Base-by-base conservation (phyloP, 2,329 filamentous ascomycete genomes). In the Albifimbria verrucaria region DNA sequence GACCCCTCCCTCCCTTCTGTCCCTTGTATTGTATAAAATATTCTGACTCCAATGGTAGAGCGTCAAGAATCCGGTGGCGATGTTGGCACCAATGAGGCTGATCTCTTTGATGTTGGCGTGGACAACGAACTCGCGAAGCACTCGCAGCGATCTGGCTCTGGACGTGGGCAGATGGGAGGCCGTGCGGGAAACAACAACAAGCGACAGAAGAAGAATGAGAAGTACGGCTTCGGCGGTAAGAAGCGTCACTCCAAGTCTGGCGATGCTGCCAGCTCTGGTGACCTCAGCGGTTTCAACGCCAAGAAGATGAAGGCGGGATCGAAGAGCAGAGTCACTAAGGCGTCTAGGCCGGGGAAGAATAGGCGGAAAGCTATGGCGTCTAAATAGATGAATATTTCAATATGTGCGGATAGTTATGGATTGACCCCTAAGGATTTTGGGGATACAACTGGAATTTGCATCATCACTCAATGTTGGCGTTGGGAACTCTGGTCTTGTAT, bases 141-240 rank as follows among this genome's bases (percentile, higher is more conserved):
- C 56, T 67, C 68, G 48, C 62, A 68, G 56, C 65, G 67, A 53
- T 63, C 72, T 28, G 72, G 73, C 53, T 69, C 73, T 49, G 69
- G 71, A 57, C 70, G 73, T 52, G 65, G 64, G 36, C 62, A 62
- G 39, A 57, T 57, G 22, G 66, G 53, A 18, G 53, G 55, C 42
- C 32, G 32, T 12, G 32, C 12, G 12, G 61, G 56, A 22, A 71
- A 76, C 23, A 88, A 86, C 67, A 64, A 69, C 58, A 97, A 97
- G 79, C 87, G 94, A 55, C 83, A 89, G 69, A 96, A 96, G 85
- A 96, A 95, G 78, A 87, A 99, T 68, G 82, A 89, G 60, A 97
- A 96, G 77, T 97, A 87, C 70, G 94, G 94, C 22, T 96, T 93
- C 66, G 94, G 94, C 55, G 94, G 94, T 63, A 97, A 96, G 85